These are phyloP conservation scores for Hypoxylon trugodes DNA, from an alignment of 495 filamentous ascomycete genomes.

Conservation along the genomic window DNA sequence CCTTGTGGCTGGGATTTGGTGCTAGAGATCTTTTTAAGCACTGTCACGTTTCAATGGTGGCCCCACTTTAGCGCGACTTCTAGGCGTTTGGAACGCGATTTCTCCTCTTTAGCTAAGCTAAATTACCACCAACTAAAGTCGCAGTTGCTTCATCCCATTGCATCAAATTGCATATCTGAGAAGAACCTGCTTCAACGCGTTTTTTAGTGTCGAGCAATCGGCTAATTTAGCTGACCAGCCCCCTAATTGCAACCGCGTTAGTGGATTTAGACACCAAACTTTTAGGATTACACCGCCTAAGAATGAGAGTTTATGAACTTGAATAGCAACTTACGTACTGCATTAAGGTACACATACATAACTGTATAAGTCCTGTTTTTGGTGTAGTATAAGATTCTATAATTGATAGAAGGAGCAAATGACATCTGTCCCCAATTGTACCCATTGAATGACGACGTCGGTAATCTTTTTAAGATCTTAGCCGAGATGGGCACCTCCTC, in stretches of 20 bases:
- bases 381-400: no score
- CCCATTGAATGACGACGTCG: no score
- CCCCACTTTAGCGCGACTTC: conserved; percentile 26
- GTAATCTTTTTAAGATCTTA: no score
- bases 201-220: conserved; percentile 13
- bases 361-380: no score
- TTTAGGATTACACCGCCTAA: conserved; percentile 4
- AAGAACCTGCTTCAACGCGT: conserved; percentile 21
- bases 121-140: conserved; percentile 5
- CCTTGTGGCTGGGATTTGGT: no score
- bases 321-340: no score
- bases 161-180: no score
- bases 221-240: conserved; percentile 12
- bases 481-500: no score
- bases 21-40: neutral
- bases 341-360: no score
- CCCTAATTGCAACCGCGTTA: conserved; percentile 11
- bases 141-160: conserved; percentile 25
- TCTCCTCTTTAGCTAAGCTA: conserved; percentile 28
- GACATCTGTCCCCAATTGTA: no score
- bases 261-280: conserved; percentile 2
- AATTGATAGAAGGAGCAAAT: no score
- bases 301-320: neutral
- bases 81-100: conserved; percentile 27
- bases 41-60: conserved; percentile 7